These are phyloP conservation scores for Fusarium torreyae DNA, from an alignment of 2,329 filamentous ascomycete species.

Conservation along the genomic window DNA sequence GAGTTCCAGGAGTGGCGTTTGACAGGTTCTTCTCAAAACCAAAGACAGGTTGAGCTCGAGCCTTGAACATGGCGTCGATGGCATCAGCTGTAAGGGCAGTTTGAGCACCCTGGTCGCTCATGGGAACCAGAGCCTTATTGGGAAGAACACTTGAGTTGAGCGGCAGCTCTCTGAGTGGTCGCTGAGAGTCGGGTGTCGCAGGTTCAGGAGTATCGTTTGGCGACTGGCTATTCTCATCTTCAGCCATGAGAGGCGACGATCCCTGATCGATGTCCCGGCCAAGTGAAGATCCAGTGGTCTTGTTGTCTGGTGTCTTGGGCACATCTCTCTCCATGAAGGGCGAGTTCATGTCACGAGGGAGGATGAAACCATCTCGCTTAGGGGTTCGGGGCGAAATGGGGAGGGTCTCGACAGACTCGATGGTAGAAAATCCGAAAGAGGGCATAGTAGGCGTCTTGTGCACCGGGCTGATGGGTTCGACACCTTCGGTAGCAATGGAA, in stretches of 20 bases:
- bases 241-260: slow-evolving; percentile 68
- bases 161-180: slow-evolving; percentile 75
- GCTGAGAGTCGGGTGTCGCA: slow-evolving; percentile 69
- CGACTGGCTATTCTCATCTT: slow-evolving; percentile 75
- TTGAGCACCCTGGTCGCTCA: slow-evolving; percentile 82
- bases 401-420: slow-evolving; percentile 63
- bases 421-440: slow-evolving; percentile 60
- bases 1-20: slow-evolving; percentile 52
- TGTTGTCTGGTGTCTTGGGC: slow-evolving; percentile 59
- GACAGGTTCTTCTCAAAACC: slow-evolving; percentile 58
- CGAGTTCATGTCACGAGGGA: slow-evolving; percentile 63
- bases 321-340: slow-evolving; percentile 50
- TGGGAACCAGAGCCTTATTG: slow-evolving; percentile 61
- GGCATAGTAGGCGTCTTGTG: slow-evolving; percentile 45
- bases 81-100: slow-evolving; percentile 86
- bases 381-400: slow-evolving; percentile 66
- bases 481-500: slow-evolving; percentile 53
- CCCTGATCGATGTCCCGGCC: slow-evolving; percentile 61
- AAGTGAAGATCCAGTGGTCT: slow-evolving; percentile 51
- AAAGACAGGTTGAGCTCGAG: slow-evolving; percentile 47
- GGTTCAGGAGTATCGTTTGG: slow-evolving; percentile 58
- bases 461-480: slow-evolving; percentile 59
- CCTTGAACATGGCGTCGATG: slow-evolving; percentile 81
- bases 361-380: slow-evolving; percentile 70
- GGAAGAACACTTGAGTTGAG: slow-evolving; percentile 65